Conservation (phyloP, 2,329 filamentous ascomycete species). For the Calycina marina region DNA sequence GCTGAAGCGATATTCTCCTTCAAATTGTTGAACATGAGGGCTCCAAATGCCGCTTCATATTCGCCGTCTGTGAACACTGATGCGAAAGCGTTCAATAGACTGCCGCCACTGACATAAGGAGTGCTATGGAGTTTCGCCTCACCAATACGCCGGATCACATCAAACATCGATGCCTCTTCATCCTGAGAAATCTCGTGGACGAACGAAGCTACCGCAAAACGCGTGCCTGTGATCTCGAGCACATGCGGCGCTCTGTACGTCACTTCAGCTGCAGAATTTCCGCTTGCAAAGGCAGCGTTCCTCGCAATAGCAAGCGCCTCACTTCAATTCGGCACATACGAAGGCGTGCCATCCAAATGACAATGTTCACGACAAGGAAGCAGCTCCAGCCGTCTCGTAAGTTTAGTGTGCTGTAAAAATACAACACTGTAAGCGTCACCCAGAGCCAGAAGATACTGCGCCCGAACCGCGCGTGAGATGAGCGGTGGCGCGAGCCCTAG, state of each 20-base stretch:
- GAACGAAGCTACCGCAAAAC: not conserved
- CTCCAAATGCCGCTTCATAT: not conserved
- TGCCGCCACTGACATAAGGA: not conserved
- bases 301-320: not conserved
- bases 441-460: not conserved
- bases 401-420: not conserved
- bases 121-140: not conserved
- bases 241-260: not conserved
- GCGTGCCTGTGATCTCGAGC: not conserved
- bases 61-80: not conserved
- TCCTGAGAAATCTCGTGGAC: not conserved
- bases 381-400: not conserved
- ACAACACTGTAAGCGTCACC: not conserved
- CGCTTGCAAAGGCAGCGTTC: not conserved
- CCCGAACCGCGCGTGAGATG: not conserved
- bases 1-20: too few relatives aligned
- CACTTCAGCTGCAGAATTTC: not conserved
- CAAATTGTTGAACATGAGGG: not conserved
- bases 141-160: not conserved
- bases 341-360: not conserved
- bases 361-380: too few relatives aligned
- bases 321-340: not conserved
- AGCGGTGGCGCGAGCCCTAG: not conserved
- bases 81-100: not conserved
- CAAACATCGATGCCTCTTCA: not conserved